Base-by-base conservation (phyloP, 371 early-diverging fungal genomes). In the Zychaea mexicana region DNA sequence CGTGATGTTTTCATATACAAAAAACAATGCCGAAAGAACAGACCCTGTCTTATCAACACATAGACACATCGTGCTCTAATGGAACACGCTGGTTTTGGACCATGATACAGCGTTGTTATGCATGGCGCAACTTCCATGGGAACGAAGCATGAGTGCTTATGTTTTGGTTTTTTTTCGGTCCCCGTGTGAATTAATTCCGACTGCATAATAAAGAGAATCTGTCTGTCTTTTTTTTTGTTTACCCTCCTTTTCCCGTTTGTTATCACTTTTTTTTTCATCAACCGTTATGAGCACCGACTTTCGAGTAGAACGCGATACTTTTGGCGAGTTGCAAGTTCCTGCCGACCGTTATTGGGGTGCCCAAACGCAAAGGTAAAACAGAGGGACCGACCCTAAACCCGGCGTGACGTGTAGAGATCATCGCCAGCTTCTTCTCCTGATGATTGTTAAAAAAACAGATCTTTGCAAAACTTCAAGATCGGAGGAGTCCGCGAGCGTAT, bases 331-430 rank as follows among this genome's bases (percentile, higher is more conserved):
- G 53, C 77, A 90, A 62, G 96, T 95, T 4, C 96, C 96, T 32
- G 80, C 89, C 13, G 92, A 95, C 68, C 86, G 78, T 70, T 94
- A 94, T 79, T 95, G 92, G 87, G 96, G 95, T 58, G 93, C 94
- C 52, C 96, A 95, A 76, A 95, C 96, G 10, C 93, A 94, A 73
- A 87, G 95, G 85, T 88, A 73, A 38, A 21, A 2, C 21, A 47
- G n/a, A n/a, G n/a, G n/a, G n/a, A n/a, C n/a, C n/a, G n/a, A n/a
- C n/a, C n/a, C n/a, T n/a, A n/a, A n/a, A n/a, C n/a, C n/a, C n/a
- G n/a, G n/a, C n/a, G n/a, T n/a, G n/a, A n/a, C n/a, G n/a, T n/a
- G n/a, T n/a, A n/a, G n/a, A n/a, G n/a, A n/a, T n/a, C n/a, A n/a
- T n/a, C n/a, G n/a, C n/a, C n/a, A n/a, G n/a, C n/a, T n/a, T n/a